A percentile compares a stretch with the other conserved stretches of the same genome.
phyloP scores from a whole-genome alignment of 2,329 filamentous ascomycete genomes.

The Fusarium tuaranense region DNA sequence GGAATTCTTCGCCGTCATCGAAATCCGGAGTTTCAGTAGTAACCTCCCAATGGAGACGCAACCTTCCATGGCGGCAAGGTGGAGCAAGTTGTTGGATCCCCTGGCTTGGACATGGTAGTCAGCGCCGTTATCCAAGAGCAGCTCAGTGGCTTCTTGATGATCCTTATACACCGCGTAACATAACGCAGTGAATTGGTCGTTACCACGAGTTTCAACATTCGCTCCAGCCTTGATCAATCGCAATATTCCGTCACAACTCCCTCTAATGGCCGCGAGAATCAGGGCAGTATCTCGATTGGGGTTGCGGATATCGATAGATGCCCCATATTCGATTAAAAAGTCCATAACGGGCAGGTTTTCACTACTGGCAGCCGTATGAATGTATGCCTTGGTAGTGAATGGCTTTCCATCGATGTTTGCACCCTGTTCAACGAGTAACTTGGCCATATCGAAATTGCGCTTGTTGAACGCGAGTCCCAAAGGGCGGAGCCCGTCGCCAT shows the following conservation, averaged over 20 bases:
- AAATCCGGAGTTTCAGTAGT: background rate
- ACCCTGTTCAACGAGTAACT: background rate
- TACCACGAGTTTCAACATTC: background rate
- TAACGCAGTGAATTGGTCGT: background rate
- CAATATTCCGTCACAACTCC: background rate
- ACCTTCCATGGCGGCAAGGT: background rate
- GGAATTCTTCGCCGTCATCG: background rate
- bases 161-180: background rate
- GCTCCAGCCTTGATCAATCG: background rate
- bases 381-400: background rate
- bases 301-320: background rate
- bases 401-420: background rate
- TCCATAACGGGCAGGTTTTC: background rate
- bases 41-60: background rate
- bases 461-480: background rate
- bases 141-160: background rate
- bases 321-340: background rate
- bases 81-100: background rate
- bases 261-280: background rate
- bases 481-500: background rate
- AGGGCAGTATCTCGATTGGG: accelerated
- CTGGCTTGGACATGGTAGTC: background rate
- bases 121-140: background rate
- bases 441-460: background rate
- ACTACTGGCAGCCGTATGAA: background rate